Conservation (phyloP, 257 asterid genomes). For the Perilla frutescens region DNA sequence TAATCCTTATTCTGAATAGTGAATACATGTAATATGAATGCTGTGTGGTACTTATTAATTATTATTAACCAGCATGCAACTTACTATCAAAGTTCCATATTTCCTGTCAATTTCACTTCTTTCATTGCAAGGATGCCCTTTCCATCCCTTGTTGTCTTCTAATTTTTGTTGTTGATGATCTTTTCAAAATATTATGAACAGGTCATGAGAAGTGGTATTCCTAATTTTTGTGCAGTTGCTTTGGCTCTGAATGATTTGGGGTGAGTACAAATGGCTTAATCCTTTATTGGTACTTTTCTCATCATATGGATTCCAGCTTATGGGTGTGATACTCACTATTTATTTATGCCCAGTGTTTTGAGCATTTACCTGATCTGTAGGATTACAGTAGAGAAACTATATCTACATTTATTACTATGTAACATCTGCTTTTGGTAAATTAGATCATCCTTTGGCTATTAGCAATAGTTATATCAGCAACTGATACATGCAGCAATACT, state of each 20-base stretch:
- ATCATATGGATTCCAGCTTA: slow-evolving; percentile 20
- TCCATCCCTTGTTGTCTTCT: slow-evolving; percentile 17
- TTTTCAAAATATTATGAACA: slow-evolving; percentile 40
- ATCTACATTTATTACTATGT: background rate
- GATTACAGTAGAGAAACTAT: background rate
- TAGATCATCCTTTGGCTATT: background rate
- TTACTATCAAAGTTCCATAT: background rate
- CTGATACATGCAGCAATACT: slow-evolving; percentile 3
- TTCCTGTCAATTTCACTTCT: slow-evolving; percentile 26
- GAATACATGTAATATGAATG: background rate
- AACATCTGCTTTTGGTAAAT: background rate
- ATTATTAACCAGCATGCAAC: background rate
- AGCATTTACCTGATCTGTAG: slow-evolving; percentile 10
- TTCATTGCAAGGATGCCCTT: slow-evolving; percentile 25
- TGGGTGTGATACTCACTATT: slow-evolving; percentile 7
- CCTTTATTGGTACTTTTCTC: slow-evolving; percentile 18
- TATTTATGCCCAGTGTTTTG: slow-evolving; percentile 10
- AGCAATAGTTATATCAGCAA: background rate
- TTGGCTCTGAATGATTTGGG: slow-evolving; percentile 89
- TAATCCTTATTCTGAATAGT: background rate
- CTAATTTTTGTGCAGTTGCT: slow-evolving; percentile 98
- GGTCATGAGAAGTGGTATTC: slow-evolving; percentile 96
- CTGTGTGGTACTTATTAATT: background rate
- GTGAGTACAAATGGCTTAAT: slow-evolving; percentile 53
- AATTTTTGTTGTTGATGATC: slow-evolving; percentile 22